Evolutionary conservation across 257 asterid genomes (phyloP), one percentile per base, ranked within the genome.

Genomic region (Przewalskia tangutica): DNA sequence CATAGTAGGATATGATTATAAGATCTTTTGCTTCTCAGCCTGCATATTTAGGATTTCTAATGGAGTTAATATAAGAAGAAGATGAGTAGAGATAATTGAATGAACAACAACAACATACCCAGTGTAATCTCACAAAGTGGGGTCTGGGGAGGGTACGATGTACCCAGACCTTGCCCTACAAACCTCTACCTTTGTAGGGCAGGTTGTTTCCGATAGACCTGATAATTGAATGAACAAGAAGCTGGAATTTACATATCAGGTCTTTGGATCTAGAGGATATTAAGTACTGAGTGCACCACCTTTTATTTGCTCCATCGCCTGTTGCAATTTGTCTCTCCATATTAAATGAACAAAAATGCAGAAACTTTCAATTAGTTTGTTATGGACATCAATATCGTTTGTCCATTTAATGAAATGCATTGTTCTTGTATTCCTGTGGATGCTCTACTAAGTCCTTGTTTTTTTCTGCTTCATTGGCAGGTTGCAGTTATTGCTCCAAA

Each of bases 401-500:
- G 12, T 71, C 55, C 40, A 44, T 12, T 71, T 46, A 12, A 11
- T 71, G 18, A 20, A 70, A 46, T 46, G 78, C 36, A 46, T 11
- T 66, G 23, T 48, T 20, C 42, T 12, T 71, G 59, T 71, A 48
- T 48, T 23, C 44, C 23, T 3, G 6, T 73, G 42, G 42, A 50
- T 50, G 60, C 18, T 27, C 23, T 73, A 73, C 8, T 50, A 11
- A 73, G 54, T 73, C 11, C 60, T 23, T 46, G 32, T 40, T 17
- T 67, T 67, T 67, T 8, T 8, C 51, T 27, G 14, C 62, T 73
- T 73, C 32, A 60, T 56, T 78, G 77, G 20, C 92, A 95, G 99
- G 99, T 91, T 40, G 95, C 99, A 0, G 97, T 95, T 53, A 92
- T 95, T 88, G 99, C 99, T 1, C 99, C 99, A 18, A 95, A 95